A percentile compares a stretch with the other conserved stretches of the same genome.
These are phyloP conservation scores for Endogone sp. DNA, from an alignment of 192 early-diverging fungal genomes.

Conservation along the genomic window DNA sequence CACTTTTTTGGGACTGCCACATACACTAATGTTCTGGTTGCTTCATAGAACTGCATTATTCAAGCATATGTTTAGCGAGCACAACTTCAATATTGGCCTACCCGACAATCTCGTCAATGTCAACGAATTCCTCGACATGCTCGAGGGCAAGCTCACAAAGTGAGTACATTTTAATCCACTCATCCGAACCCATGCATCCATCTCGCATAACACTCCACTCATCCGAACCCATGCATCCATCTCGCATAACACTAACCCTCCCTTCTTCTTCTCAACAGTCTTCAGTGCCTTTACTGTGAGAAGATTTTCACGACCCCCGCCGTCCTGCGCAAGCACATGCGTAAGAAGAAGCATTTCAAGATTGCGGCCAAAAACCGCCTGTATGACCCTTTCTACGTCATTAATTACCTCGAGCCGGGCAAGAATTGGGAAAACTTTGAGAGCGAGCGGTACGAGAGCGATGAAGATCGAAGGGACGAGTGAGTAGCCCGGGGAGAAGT, in stretches of 20 bases:
- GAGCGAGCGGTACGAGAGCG: constrained; percentile 72
- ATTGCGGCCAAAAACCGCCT: constrained; percentile 84
- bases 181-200: too few relatives aligned
- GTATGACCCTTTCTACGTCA: constrained; percentile 93
- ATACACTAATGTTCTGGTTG: too few relatives aligned
- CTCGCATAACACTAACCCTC: too few relatives aligned
- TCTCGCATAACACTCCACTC: not conserved
- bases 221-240: too few relatives aligned
- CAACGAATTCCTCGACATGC: constrained; percentile 72
- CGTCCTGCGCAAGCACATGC: constrained; percentile 93
- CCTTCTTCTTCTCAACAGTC: constrained; percentile 27
- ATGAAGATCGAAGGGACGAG: constrained; percentile 66
- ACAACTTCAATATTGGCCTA: constrained; percentile 92
- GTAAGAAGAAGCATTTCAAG: constrained; percentile 98
- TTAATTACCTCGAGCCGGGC: constrained; percentile 88
- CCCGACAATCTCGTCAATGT: constrained; percentile 88
- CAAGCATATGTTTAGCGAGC: constrained; percentile 85
- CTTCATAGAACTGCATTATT: constrained; percentile 61
- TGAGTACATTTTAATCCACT: constrained; percentile 18
- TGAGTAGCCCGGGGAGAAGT: too few relatives aligned
- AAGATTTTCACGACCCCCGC: constrained; percentile 84
- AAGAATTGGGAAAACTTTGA: constrained; percentile 90
- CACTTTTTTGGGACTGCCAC: not conserved
- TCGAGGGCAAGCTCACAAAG: constrained; percentile 68
- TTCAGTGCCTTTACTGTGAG: constrained; percentile 92